These are phyloP conservation scores for Cyberlindnera subsufficiens DNA, from an alignment of 805 yeast species.

Conservation along the genomic window DNA sequence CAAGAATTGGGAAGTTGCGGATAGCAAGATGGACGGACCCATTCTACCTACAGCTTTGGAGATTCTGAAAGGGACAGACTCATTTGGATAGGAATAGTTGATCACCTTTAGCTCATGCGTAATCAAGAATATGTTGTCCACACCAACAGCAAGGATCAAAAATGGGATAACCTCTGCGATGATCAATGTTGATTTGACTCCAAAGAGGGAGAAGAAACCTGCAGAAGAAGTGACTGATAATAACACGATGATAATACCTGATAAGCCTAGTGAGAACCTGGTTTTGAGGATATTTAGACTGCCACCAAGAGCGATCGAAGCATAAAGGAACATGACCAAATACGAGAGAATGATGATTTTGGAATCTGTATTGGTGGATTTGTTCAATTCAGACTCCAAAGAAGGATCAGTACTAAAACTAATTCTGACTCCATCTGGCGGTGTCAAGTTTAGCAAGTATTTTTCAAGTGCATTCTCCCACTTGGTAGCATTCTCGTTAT, in stretches of 20 bases:
- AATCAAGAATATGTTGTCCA: constrained; percentile 85
- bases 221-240: constrained; percentile 78
- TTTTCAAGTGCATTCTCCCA: constrained; percentile 74
- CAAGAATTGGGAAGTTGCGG: constrained; percentile 71
- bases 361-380: constrained; percentile 75
- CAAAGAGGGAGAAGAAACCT: constrained; percentile 72
- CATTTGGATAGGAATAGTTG: constrained; percentile 39
- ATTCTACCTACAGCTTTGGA: constrained; percentile 61
- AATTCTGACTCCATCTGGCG: constrained; percentile 52
- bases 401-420: constrained; percentile 82
- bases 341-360: constrained; percentile 70
- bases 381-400: constrained; percentile 75
- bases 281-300: constrained; percentile 43
- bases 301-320: constrained; percentile 70
- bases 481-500: constrained; percentile 29
- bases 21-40: constrained; percentile 82
- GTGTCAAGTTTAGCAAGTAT: constrained; percentile 41
- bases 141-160: constrained; percentile 89
- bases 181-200: constrained; percentile 80
- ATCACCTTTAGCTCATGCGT: constrained; percentile 69
- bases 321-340: constrained; percentile 80
- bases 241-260: constrained; percentile 80
- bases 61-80: constrained; percentile 51
- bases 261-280: constrained; percentile 68
- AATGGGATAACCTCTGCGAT: constrained; percentile 97